Evolutionary conservation across 345 rosid species (phyloP).

Genomic region (Eucalyptus marginata): DNA sequence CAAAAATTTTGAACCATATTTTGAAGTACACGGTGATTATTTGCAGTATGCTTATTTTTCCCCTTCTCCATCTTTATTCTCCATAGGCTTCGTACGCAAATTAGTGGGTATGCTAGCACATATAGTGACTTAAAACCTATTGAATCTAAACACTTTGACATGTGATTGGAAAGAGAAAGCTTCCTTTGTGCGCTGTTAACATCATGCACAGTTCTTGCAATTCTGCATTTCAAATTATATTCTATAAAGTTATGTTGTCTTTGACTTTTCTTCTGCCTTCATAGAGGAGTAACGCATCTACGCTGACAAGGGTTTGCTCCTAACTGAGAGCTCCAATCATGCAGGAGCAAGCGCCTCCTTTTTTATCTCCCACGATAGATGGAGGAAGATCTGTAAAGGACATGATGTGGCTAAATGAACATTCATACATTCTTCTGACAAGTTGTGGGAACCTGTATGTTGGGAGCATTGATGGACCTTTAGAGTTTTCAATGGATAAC

Average conservation of each 20-base stretch:
- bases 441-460: conserved; percentile 41
- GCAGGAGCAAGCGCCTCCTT: conserved; percentile 44
- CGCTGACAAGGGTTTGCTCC: not conserved
- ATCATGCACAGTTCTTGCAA: not conserved
- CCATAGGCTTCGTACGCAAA: not conserved
- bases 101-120: too few relatives aligned
- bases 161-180: not conserved
- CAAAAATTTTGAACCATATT: too few relatives aligned
- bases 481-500: conserved; percentile 35
- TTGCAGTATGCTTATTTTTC: too few relatives aligned
- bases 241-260: not conserved
- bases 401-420: conserved; percentile 50
- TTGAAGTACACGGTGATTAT: too few relatives aligned
- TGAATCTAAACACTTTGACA: not conserved
- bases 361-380: conserved; percentile 31
- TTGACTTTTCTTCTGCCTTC: not conserved
- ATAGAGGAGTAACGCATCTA: not conserved
- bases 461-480: conserved; percentile 35
- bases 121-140: not conserved
- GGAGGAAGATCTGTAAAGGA: conserved; percentile 43
- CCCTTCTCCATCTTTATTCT: too few relatives aligned
- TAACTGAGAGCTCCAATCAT: not conserved
- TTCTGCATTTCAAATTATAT: not conserved
- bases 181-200: not conserved
- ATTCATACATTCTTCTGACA: conserved; percentile 56